Evolutionary conservation across 1,284 basidiomycete genomes (phyloP).

Genomic region (Entoloma clypeatum): DNA sequence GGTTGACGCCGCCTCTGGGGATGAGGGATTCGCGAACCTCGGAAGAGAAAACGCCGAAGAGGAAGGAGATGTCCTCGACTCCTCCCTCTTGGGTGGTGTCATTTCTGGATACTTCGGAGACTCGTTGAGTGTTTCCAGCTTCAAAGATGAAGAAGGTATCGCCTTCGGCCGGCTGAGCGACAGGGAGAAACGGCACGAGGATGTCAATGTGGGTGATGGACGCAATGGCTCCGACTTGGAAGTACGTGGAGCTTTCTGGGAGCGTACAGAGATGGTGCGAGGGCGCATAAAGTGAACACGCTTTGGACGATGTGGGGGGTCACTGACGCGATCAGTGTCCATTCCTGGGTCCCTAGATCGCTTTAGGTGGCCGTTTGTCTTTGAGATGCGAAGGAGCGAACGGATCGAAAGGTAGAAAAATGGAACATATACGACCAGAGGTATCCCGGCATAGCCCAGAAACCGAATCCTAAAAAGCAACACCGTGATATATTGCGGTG

Average conservation of each 20-base stretch:
- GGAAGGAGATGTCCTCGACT: conserved; percentile 19
- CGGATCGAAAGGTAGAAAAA: conserved; percentile 45
- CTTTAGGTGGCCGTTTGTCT: conserved; percentile 35
- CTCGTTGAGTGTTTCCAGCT: too few relatives aligned
- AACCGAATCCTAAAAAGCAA: conserved; percentile 49
- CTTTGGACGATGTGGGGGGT: conserved; percentile 19
- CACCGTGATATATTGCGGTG: background rate
- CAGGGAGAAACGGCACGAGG: conserved; percentile 26
- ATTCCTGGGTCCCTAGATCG: conserved; percentile 31
- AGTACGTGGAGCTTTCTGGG: conserved; percentile 1
- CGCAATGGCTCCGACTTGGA: conserved; percentile 18
- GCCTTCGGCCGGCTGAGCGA: conserved; percentile 6
- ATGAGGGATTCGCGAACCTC: conserved; percentile 27
- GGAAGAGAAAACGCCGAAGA: conserved; percentile 34
- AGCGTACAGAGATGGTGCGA: conserved; percentile 21
- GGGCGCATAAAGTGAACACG: conserved; percentile 20
- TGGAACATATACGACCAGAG: conserved; percentile 49
- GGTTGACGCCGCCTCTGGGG: conserved; percentile 8
- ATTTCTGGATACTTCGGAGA: too few relatives aligned
- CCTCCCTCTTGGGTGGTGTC: background rate
- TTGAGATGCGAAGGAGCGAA: conserved; percentile 37
- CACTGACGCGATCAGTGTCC: conserved; percentile 24
- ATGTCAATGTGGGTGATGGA: conserved; percentile 19
- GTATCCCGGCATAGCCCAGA: conserved; percentile 54
- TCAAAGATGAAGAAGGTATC: conserved; percentile 11